These are phyloP conservation scores for Pichia sp. DNA, from an alignment of 1,139 yeast species.

Conservation along the genomic window DNA sequence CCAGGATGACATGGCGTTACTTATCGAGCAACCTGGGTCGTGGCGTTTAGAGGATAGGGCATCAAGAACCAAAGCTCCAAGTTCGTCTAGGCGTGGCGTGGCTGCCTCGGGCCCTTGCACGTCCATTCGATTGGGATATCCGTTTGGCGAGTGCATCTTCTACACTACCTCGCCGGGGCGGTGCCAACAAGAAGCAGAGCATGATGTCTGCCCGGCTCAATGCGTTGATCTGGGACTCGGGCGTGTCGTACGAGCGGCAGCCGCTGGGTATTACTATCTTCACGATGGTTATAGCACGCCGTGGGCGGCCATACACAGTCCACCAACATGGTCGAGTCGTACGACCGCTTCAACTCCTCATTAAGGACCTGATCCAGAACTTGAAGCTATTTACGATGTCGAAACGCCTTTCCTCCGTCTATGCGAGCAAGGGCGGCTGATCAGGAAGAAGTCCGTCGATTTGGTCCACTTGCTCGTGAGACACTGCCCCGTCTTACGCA, in stretches of 20 bases:
- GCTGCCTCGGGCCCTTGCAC: slow-evolving; percentile 63
- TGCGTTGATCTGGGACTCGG: slow-evolving; percentile 56
- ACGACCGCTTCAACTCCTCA: slow-evolving; percentile 58
- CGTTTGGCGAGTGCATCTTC: slow-evolving; percentile 52
- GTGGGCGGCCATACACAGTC: slow-evolving; percentile 77
- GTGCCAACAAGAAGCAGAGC: slow-evolving; percentile 37
- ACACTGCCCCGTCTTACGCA: slow-evolving; percentile 63
- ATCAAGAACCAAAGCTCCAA: slow-evolving; percentile 53
- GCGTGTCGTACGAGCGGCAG: slow-evolving; percentile 63
- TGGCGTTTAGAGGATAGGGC: slow-evolving; percentile 63
- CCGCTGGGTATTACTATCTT: slow-evolving; percentile 67
- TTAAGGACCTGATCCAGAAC: slow-evolving; percentile 51
- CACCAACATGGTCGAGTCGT: slow-evolving; percentile 61
- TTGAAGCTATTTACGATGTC: slow-evolving; percentile 66
- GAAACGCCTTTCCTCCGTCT: slow-evolving; percentile 57
- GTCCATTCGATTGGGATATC: slow-evolving; percentile 71
- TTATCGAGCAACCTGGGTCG: slow-evolving; percentile 67
- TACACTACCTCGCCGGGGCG: slow-evolving; percentile 55
- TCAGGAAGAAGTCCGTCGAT: slow-evolving; percentile 57
- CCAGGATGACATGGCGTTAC: slow-evolving; percentile 61
- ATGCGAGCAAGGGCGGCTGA: slow-evolving; percentile 55
- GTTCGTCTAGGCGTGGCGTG: slow-evolving; percentile 49
- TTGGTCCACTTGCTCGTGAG: slow-evolving; percentile 64
- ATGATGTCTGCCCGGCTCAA: slow-evolving; percentile 37
- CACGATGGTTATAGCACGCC: slow-evolving; percentile 51